Evolutionary conservation across 108 stramenopile species (phyloP).

Genomic region (Aureococcus anophagefferens): DNA sequence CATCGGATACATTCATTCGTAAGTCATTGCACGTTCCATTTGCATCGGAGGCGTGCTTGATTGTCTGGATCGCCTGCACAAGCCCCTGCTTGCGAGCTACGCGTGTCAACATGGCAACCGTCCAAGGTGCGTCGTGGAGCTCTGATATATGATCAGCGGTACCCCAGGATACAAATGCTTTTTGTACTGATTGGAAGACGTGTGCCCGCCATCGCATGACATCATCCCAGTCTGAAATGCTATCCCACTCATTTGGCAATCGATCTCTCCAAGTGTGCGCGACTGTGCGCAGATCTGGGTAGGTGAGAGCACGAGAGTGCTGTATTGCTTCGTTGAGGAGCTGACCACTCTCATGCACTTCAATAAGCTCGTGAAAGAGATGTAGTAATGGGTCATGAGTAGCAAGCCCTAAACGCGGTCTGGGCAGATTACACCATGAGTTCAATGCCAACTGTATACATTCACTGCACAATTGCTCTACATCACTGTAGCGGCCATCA

Average conservation of each 20-base stretch:
- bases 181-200: conserved; percentile 66
- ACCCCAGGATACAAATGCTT: conserved; percentile 58
- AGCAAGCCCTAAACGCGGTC: conserved; percentile 50
- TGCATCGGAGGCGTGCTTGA: conserved; percentile 49
- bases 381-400: conserved; percentile 65
- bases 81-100: conserved; percentile 73
- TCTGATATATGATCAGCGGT: conserved; percentile 66
- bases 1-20: conserved; percentile 75
- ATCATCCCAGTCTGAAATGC: conserved; percentile 75
- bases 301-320: conserved; percentile 55
- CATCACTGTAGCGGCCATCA: conserved; percentile 68
- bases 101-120: conserved; percentile 66
- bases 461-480: conserved; percentile 76
- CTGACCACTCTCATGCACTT: conserved; percentile 84
- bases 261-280: conserved; percentile 83
- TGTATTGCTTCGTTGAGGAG: conserved; percentile 72
- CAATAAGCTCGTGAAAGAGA: conserved; percentile 77
- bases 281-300: conserved; percentile 76
- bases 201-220: conserved; percentile 73
- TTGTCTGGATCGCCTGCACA: conserved; percentile 43
- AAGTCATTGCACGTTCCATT: conserved; percentile 80
- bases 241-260: conserved; percentile 76
- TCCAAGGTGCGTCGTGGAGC: conserved; percentile 87
- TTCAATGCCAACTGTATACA: conserved; percentile 64
- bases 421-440: conserved; percentile 59